Base-by-base conservation (phyloP, 345 rosid species). In the Camelina sativa region DNA sequence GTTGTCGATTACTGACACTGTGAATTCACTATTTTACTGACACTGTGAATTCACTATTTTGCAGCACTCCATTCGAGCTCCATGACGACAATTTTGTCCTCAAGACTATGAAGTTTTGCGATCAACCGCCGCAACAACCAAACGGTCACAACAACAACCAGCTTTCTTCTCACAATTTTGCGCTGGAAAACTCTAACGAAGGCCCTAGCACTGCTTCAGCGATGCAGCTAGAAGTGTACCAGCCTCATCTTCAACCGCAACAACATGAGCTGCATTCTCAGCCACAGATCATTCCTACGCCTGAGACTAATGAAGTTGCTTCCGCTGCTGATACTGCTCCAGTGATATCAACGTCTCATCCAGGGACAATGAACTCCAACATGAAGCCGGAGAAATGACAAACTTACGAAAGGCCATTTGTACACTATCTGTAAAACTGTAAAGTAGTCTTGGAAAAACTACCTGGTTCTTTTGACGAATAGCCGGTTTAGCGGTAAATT, bases 1-100 rank as follows among this genome's bases (percentile, higher is more conserved):
- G 35, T 25, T 13, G 35, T 25, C 1, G 12, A 74, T 54, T 65
- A 58, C 69, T 1, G 30, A 65, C 30, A 28, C 53, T 44, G 16
- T 15, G n/a, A 43, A 17, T 38, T 48, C 15, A 35, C 35, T 68
- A 46, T 51, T 51, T 67, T 85, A 38, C 53, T 44, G 16, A n/a
- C n/a, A 38, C 53, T 44, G 16, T 15, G n/a, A 43, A 17, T 38
- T 48, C 15, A 35, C 35, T 68, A 46, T 51, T 51, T 67, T 85
- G 79, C 84, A 96, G 99, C 83, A 92, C 99, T n/a, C 98, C 99
- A 1, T 96, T 96, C 65, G 98, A 92, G 86, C 98, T 96, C 69
- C 99, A 92, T 22, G 99, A 96, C 48, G 99, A 96, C 80, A 92
- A 92, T 40, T 96, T 89, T 75, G 97, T 96, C 56, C 87, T 96